phyloP scores from a whole-genome alignment of 768 basidiomycete genomes.

The Podaxis sp. region DNA sequence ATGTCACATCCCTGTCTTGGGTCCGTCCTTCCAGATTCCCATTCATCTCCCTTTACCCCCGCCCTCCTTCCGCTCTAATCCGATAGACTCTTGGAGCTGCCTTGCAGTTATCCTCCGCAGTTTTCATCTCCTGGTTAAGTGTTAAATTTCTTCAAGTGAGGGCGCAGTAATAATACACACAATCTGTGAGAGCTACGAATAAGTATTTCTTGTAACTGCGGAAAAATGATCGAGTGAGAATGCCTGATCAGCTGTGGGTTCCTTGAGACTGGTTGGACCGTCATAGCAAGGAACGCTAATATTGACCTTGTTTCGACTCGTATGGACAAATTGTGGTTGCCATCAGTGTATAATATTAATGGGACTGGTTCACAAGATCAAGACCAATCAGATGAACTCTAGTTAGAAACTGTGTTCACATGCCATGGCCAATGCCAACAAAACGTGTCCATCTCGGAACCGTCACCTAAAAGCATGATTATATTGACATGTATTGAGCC shows the following conservation, averaged over 20 bases:
- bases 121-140: not conserved
- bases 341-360: not conserved
- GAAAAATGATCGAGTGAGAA: not conserved
- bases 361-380: not conserved
- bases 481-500: conserved; percentile 83
- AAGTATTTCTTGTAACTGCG: not conserved
- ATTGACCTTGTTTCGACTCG: not conserved
- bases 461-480: conserved; percentile 18
- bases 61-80: not conserved
- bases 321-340: not conserved
- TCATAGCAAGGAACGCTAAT: no score
- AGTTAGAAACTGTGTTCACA: conserved; percentile 1
- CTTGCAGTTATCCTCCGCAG: not conserved
- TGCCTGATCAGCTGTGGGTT: no score
- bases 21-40: not conserved
- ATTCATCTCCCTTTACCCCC: not conserved
- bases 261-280: no score
- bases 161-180: not conserved
- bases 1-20: not conserved
- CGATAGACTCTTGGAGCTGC: not conserved
- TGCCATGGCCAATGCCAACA: not conserved
- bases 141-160: not conserved
- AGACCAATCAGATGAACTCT: not conserved
- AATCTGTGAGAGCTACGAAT: not conserved
- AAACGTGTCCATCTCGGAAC: not conserved